These are phyloP conservation scores for Beauveria medogensis DNA, from an alignment of 2,329 filamentous ascomycete genomes.

Conservation along the genomic window DNA sequence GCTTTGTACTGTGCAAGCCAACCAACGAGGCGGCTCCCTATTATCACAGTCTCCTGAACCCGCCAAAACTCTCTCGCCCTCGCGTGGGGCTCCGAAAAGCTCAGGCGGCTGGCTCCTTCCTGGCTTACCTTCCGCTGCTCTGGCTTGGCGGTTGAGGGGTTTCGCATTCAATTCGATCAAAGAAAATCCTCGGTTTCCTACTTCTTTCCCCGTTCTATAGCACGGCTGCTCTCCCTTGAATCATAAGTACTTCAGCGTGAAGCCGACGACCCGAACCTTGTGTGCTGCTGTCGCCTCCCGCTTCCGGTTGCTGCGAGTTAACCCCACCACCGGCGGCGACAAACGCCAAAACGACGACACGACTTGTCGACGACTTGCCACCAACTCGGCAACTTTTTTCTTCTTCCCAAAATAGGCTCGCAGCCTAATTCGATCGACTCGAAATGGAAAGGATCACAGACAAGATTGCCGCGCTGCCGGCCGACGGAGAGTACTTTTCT, in stretches of 20 bases:
- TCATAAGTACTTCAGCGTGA: neutral
- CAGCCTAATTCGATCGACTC: neutral
- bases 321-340: slow-evolving; percentile 7
- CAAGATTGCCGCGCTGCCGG: slow-evolving; percentile 85
- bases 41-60: neutral
- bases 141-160: neutral
- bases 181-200: neutral
- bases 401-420: neutral
- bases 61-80: slow-evolving; percentile 2
- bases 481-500: slow-evolving; percentile 80
- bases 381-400: neutral
- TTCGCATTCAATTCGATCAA: slow-evolving; percentile 3
- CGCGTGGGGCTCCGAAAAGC: slow-evolving; percentile 6
- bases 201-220: neutral
- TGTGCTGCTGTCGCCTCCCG: neutral
- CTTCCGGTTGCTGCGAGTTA: neutral
- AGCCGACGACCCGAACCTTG: neutral
- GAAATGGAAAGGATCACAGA: slow-evolving; percentile 82
- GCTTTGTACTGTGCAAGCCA: neutral
- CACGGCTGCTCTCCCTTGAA: neutral
- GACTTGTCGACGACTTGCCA: neutral
- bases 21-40: neutral
- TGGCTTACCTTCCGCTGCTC: slow-evolving; percentile 14
- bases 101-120: neutral
- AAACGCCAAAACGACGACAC: neutral